Percentiles rank a stretch among this genome's conserved stretches.
These are phyloP conservation scores for Backusella mclennaniae DNA, from an alignment of 192 early-diverging fungal genomes.

Conservation along the genomic window DNA sequence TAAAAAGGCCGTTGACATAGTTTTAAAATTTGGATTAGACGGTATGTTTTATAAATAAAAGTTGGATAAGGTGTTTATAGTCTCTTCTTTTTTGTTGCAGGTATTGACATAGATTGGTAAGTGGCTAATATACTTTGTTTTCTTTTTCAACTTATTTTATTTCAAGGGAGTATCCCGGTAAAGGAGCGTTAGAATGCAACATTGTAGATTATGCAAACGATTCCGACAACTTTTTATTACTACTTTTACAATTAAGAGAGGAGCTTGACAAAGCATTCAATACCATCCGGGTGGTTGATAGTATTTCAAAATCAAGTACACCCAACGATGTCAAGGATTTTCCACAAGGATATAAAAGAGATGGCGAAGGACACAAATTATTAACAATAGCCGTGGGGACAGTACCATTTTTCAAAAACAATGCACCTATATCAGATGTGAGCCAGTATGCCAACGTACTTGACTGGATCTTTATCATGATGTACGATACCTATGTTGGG, in stretches of 20 bases:
- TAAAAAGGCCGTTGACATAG: neutral
- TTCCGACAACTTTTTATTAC: slow-evolving; percentile 8
- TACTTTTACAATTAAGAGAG: neutral
- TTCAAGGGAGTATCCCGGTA: slow-evolving; percentile 5
- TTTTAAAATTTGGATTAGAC: slow-evolving; percentile 4
- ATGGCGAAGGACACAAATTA: neutral
- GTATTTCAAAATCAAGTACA: neutral
- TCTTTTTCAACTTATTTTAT: neutral
- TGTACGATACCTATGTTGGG: slow-evolving; percentile 9
- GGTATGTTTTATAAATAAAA: neutral
- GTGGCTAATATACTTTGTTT: neutral
- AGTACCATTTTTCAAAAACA: neutral
- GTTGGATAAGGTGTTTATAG: neutral
- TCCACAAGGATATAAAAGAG: neutral
- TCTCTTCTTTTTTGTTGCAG: neutral
- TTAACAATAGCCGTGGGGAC: slow-evolving; percentile 5
- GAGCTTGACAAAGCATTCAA: slow-evolving; percentile 4
- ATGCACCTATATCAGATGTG: neutral
- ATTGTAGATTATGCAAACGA: slow-evolving; percentile 5
- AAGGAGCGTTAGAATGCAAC: slow-evolving; percentile 9
- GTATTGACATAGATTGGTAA: slow-evolving; percentile 5
- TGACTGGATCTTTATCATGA: slow-evolving; percentile 10
- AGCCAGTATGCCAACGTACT: neutral
- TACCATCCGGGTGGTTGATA: neutral
- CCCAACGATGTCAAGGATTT: neutral